Evolutionary conservation across 306 rosid genomes (phyloP).

Genomic region (Mimosa bimucronata): DNA sequence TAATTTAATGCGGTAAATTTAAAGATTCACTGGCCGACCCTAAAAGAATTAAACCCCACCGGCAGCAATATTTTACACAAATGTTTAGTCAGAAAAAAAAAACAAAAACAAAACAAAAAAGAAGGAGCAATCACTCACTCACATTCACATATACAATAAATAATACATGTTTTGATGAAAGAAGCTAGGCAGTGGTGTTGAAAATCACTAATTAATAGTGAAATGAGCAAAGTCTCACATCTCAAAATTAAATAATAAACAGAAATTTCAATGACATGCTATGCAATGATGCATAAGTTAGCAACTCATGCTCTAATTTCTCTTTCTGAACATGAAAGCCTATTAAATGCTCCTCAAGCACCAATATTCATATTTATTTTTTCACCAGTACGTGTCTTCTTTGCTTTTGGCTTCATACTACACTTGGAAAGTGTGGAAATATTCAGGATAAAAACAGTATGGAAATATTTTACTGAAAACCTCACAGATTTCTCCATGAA

Average conservation of each 20-base stretch:
- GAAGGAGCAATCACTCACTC: neutral
- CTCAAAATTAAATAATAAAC: neutral
- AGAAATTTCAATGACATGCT: neutral
- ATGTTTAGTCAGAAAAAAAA: neutral
- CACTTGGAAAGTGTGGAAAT: neutral
- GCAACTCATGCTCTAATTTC: conserved; percentile 20
- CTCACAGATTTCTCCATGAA: neutral
- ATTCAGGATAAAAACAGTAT: neutral
- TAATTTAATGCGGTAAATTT: neutral
- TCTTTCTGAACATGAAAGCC: conserved; percentile 1
- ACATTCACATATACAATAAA: neutral
- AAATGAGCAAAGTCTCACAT: conserved; percentile 8
- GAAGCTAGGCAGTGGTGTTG: neutral
- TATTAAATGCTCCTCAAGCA: neutral
- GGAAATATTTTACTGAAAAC: neutral
- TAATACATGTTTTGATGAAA: neutral
- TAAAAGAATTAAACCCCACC: neutral
- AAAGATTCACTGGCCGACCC: neutral
- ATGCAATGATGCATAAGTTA: neutral
- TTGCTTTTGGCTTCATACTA: neutral
- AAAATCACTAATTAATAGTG: neutral
- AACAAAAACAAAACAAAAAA: neutral
- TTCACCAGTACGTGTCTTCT: neutral
- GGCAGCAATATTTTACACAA: neutral
- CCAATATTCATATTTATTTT: neutral